Conservation (phyloP, 2,329 filamentous ascomycete genomes). For the Penicillium occitanis region DNA sequence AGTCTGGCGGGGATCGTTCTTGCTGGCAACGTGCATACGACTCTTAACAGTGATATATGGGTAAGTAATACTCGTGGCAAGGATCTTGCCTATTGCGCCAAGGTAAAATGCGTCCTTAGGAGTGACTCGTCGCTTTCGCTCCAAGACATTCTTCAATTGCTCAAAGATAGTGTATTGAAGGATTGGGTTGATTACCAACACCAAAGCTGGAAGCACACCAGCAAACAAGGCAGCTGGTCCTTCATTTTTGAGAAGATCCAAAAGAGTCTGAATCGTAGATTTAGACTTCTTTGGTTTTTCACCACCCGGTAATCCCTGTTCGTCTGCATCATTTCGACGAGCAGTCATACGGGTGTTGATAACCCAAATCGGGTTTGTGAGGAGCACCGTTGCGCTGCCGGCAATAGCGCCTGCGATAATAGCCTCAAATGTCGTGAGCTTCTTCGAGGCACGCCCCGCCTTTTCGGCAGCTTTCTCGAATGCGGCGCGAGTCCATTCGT, state of each 20-base stretch:
- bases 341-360: constrained; percentile 98
- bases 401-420: constrained; percentile 96
- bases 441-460: constrained; percentile 70
- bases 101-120: constrained; percentile 86
- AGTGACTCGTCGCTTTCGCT: constrained; percentile 74
- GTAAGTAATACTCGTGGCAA: constrained; percentile 92
- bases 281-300: constrained; percentile 55
- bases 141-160: constrained; percentile 89
- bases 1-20: constrained; percentile 73
- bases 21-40: constrained; percentile 87
- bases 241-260: constrained; percentile 78
- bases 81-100: constrained; percentile 88
- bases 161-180: constrained; percentile 98
- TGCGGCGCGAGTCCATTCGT: constrained; percentile 89
- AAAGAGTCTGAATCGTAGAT: constrained; percentile 76
- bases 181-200: constrained; percentile 97
- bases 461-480: constrained; percentile 74
- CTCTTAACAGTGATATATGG: constrained; percentile 99
- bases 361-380: constrained; percentile 99
- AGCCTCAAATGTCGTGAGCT: constrained; percentile 85
- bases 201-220: constrained; percentile 85
- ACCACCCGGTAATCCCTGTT: constrained; percentile 39
- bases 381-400: constrained; percentile 86
- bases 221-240: constrained; percentile 83
- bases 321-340: constrained; percentile 61